Conservation (phyloP, 2,329 filamentous ascomycete species). For the Talaromyces sp. region DNA sequence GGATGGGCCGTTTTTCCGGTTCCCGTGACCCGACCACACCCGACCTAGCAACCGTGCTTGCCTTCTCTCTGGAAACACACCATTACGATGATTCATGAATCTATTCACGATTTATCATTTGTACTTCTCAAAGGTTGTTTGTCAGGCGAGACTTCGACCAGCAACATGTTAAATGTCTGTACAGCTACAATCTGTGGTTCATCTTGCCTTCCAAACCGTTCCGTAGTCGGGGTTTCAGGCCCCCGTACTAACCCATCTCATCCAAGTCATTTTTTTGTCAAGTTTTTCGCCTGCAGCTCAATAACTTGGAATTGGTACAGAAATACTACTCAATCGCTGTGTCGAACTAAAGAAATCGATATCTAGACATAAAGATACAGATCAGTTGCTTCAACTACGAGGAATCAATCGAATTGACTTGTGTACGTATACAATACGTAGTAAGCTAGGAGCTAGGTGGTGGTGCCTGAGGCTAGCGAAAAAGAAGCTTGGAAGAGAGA, state of each 20-base stretch:
- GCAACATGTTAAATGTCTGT: background rate
- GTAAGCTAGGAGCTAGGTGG: background rate
- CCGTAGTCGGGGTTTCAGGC: conserved; percentile 1
- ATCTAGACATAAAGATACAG: background rate
- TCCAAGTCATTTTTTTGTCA: background rate
- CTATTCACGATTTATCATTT: background rate
- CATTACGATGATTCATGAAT: background rate
- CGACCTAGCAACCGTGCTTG: conserved; percentile 3
- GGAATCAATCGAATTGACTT: background rate
- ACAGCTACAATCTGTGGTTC: background rate
- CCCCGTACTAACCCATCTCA: conserved; percentile 9
- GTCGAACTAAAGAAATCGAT: background rate
- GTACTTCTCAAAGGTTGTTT: background rate
- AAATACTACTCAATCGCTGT: background rate
- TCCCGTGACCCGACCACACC: conserved; percentile 19
- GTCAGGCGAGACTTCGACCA: background rate
- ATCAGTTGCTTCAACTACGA: background rate
- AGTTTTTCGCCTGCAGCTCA: background rate
- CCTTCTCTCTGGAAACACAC: background rate
- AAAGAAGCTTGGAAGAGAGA: background rate
- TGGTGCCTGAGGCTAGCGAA: background rate
- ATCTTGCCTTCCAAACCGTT: background rate
- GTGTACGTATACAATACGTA: background rate
- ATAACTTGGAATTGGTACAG: background rate
- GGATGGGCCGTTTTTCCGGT: conserved; percentile 9